Conservation (phyloP, 371 early-diverging fungal species). For the Phascolomyces articulosus region DNA sequence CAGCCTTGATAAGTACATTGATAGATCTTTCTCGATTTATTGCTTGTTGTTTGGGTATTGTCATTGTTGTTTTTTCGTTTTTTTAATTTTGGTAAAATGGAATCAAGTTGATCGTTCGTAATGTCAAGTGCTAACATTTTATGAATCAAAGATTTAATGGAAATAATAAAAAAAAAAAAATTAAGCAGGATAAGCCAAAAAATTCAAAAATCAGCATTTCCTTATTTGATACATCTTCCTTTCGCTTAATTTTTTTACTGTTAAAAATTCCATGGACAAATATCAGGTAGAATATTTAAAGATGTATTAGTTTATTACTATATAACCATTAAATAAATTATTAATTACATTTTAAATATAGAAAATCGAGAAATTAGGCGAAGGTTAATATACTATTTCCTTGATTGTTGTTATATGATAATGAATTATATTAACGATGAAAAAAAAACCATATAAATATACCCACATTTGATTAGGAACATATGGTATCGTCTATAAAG, state of each 20-base stretch:
- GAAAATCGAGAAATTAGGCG: conserved; percentile 93
- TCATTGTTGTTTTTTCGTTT: not conserved
- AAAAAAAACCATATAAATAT: not conserved
- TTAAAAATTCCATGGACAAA: conserved; percentile 66
- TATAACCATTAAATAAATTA: too few species aligned
- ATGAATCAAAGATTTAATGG: not conserved
- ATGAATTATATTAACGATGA: too few species aligned
- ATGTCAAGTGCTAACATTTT: not conserved
- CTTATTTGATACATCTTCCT: not conserved
- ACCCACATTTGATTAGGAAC: conserved; percentile 65
- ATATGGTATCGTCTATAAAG: conserved; percentile 98
- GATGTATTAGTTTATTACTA: too few species aligned
- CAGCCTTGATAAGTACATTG: conserved; percentile 33
- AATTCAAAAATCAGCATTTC: not conserved
- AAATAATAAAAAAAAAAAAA: conserved; percentile 1
- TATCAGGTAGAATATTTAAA: conserved; percentile 71
- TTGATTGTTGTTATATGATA: not conserved
- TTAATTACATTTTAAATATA: conserved; percentile 27
- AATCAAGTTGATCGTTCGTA: not conserved
- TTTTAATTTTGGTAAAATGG: not conserved
- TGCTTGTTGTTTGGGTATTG: not conserved
- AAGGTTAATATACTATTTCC: conserved; percentile 56
- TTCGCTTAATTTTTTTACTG: conserved; percentile 10
- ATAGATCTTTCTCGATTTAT: not conserved
- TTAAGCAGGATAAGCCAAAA: not conserved